Evolutionary conservation across 345 rosid species (phyloP), one percentile per base, ranked within the genome.

Genomic region (Cochlearia excelsa): DNA sequence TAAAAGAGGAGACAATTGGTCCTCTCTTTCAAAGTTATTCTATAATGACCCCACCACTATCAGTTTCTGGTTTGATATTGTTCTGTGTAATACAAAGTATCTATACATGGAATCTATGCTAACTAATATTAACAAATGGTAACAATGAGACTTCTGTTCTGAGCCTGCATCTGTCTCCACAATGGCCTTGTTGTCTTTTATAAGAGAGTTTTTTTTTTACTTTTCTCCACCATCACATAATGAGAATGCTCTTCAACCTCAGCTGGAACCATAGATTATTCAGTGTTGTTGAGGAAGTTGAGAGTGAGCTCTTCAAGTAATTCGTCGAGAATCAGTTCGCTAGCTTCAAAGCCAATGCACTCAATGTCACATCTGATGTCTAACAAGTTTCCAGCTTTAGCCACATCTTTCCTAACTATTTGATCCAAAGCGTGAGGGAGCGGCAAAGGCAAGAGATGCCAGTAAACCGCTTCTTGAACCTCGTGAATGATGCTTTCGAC

Each of bases 341-440:
- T 78, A 43, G 80, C 77, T 50, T 83, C 81, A 55, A 72, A 5
- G 8, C 80, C 78, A 57, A 87, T 70, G 55, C 67, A 56, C 64
- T 82, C 86, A 10, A 73, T 48, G 26, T 83, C 91, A 38, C 49
- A 63, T 41, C 73, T 75, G 65, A 82, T 80, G 75, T 85, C 86
- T 89, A 88, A 83, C 99, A 97, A 93, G 9, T 78, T 66, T 64
- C 88, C 82, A 29, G 67, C 56, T 68, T 69, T 83, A 9, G 82
- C 69, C 93, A 93, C 56, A 77, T 84, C 99, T 77, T 86, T 93
- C 51, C 68, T 75, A 60, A 88, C 83, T 51, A 90, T 78, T 71
- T 82, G 97, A 56, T 88, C 95, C 67, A 93, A 71, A 6, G 91
- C 76, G 68, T 37, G 82, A 53, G 94, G 95, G 29, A 80, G 59